Base-by-base conservation (phyloP, 176 grass and related monocot species). In the Pontederia paniculata region DNA sequence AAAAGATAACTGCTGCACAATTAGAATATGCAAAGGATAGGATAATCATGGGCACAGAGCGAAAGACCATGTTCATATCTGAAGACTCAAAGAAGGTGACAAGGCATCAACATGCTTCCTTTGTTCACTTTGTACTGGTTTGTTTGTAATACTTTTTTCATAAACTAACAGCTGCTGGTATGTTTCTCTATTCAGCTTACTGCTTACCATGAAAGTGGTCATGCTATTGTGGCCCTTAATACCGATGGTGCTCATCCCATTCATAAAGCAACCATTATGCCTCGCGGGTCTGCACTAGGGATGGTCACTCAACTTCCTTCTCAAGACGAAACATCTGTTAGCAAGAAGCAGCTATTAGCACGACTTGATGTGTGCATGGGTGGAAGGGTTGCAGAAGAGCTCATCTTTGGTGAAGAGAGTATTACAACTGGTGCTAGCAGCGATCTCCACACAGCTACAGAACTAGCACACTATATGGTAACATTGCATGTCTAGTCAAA, bases 341-440 rank as follows among this genome's bases (percentile, higher is more conserved):
- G 94, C 87, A 98, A 88, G 77, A 97, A 77, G 70, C 94, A 98
- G 62, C 68, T 98, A 50, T 69, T 93, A 63, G 94, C 94, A 25
- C 80, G 94, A 48, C 94, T 98, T 74, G 94, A 98, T 75, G 86
- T 98, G 72, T 98, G 94, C 69, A 98, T 98, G 94, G 94, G 94
- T 12, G 94, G 94, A 17, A 87, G 94, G 52, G 94, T 88, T 57
- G 94, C 94, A 47, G 94, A 98, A 78, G 87, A 98, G 55, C 78
- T 98, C 46, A 88, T 98, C 49, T 98, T 98, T 88, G 94, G 94
- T 54, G 83, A 98, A 81, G 94, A 98, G 10, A 87, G 84, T 75
- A 78, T 98, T 68, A 93, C 94, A 17, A 88, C 83, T 57, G 94
- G 94, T 47, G 87, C 94, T 65, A 98, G 83, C 72, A 91, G 74